These are phyloP conservation scores for Paramecium tetraurelia DNA, from an alignment of 73 alveolate genomes.

Conservation along the genomic window DNA sequence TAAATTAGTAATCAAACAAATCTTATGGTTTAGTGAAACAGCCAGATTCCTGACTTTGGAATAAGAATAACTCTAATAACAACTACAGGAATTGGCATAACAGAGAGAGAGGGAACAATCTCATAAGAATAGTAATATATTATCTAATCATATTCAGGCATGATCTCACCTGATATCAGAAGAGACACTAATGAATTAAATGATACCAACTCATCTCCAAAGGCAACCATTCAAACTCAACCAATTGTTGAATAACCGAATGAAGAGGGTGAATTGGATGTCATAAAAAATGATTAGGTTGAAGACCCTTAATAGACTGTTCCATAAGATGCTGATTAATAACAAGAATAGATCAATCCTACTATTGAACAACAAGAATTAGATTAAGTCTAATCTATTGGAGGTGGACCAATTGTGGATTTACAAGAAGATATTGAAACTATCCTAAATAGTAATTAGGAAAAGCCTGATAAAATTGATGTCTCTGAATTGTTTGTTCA, in stretches of 20 bases:
- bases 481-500: neutral
- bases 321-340: neutral
- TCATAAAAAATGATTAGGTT: neutral
- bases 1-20: neutral
- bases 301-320: neutral
- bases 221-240: neutral
- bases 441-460: neutral
- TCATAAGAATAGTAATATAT: neutral
- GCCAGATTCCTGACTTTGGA: slow-evolving; percentile 3
- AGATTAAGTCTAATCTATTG: neutral
- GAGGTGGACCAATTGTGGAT: neutral
- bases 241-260: neutral
- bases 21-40: slow-evolving; percentile 7
- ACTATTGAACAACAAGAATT: neutral
- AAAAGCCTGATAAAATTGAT: slow-evolving; percentile 6
- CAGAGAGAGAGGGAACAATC: slow-evolving; percentile 5
- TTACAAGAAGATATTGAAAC: neutral
- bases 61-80: neutral
- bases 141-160: neutral
- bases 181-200: neutral
- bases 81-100: neutral
- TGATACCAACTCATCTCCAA: neutral
- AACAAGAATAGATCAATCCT: neutral
- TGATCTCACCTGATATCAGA: neutral
- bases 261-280: neutral